Base-by-base conservation (phyloP, 1,284 basidiomycete species). In the Cutaneotrichosporon cavernicola region DNA sequence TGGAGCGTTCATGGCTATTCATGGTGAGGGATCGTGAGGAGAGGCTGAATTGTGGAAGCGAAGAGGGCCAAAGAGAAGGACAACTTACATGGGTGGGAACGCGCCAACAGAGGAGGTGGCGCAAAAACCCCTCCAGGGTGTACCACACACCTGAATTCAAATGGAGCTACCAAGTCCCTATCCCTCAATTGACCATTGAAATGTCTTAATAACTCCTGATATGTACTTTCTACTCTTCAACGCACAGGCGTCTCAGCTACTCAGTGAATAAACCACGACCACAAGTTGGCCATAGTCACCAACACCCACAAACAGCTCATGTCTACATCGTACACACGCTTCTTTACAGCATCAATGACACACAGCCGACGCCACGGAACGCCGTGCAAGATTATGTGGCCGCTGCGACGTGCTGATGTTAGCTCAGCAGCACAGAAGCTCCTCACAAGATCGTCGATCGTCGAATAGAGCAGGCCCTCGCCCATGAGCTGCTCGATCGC, bases 401-500 rank as follows among this genome's bases (percentile, higher is more conserved):
- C 38, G 38, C 55, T 7, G 55, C 38, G 21, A 56, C 55, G 38
- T 56, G 55, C 55, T 56, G 38, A 40, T 0, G 36, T 56, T 34
- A 40, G 53, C 53, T 56, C 22, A 8, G 2, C 36, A 13, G 5
- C 9, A 5, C 2, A 16, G 1, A 8, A n/a, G 13, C n/a, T 4
- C 75, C 78, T 65, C 58, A 81, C 80, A 67, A 78, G 62, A 79
- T 90, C 87, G 73, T 90, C 88, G 56, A 86, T 83, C 1, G 88
- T 88, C 55, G 85, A 86, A 72, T 84, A 91, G 61, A 92, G 81
- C 66, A 84, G 77, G 0, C 89, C 90, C 2, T 88, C 85, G 43
- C 87, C 85, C 80, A 89, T 86, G 59, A 94, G 81, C 59, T 79
- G 77, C 65, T 91, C 88, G 63, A 92, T 80, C 30, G 88, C 89